These are phyloP conservation scores for Trichoderma parareesei DNA, from an alignment of 495 filamentous ascomycete genomes.

Conservation along the genomic window DNA sequence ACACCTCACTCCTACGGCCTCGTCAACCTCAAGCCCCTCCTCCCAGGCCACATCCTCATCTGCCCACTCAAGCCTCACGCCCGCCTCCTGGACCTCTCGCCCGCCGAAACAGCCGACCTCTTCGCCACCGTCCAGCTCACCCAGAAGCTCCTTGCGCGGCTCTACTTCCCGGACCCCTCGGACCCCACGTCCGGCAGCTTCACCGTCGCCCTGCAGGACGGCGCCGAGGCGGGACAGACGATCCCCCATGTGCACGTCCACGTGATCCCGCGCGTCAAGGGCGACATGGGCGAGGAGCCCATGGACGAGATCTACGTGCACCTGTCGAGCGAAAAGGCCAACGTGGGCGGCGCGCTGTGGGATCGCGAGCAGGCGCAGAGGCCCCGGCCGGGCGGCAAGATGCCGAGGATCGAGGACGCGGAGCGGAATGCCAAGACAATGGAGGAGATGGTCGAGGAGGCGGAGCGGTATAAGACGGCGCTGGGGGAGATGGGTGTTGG, in stretches of 20 bases:
- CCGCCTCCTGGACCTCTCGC: constrained; percentile 66
- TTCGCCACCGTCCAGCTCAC: constrained; percentile 78
- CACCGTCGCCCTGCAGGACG: constrained; percentile 93
- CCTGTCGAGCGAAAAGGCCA: constrained; percentile 78
- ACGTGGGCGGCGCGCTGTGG: constrained; percentile 58
- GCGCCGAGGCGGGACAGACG: constrained; percentile 75
- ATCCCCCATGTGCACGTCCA: constrained; percentile 91
- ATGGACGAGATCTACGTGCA: constrained; percentile 62
- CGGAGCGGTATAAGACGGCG: constrained; percentile 47
- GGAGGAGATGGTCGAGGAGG: constrained; percentile 77
- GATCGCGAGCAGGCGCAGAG: constrained; percentile 26
- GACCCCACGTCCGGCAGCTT: constrained; percentile 44
- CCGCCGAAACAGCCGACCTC: constrained; percentile 70
- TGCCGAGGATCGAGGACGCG: constrained; percentile 55
- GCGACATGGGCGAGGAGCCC: constrained; percentile 30
- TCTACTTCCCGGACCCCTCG: constrained; percentile 46
- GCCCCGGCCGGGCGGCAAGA: constrained; percentile 36
- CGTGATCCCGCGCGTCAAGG: constrained; percentile 67
- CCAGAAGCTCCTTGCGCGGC: constrained; percentile 64
- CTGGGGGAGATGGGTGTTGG: constrained; percentile 27
- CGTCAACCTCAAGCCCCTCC: constrained; percentile 89
- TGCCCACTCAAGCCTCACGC: constrained; percentile 55
- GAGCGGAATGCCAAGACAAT: constrained; percentile 57
- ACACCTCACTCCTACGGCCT: constrained; percentile 74
- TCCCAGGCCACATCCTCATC: constrained; percentile 89